Percentiles rank a stretch among this genome's conserved stretches.
These are phyloP conservation scores for Liquidambar formosana DNA, from an alignment of 164 flowering plant genomes.

Conservation along the genomic window DNA sequence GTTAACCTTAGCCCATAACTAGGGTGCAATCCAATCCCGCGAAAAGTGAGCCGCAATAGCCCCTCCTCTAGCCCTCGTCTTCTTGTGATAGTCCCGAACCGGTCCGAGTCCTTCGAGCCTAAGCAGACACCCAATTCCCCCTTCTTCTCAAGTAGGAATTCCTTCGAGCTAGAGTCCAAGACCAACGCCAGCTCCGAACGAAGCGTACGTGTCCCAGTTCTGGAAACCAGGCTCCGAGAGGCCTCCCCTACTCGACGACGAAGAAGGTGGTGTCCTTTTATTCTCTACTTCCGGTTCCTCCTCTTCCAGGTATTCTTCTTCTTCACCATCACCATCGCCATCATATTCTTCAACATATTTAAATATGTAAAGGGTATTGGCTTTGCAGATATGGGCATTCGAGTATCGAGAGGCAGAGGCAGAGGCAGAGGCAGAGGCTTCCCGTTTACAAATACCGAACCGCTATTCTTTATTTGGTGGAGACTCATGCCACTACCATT, in stretches of 20 bases:
- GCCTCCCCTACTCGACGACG: conserved; percentile 86
- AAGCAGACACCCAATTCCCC: no score
- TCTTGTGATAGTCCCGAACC: no score
- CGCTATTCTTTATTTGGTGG: conserved; percentile 81
- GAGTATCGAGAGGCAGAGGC: conserved; percentile 70
- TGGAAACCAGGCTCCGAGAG: conserved; percentile 93
- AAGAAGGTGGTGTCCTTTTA: conserved; percentile 88
- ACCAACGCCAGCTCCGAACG: background rate
- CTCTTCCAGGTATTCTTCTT: conserved; percentile 40
- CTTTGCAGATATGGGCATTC: conserved; percentile 51
- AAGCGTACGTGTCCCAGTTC: conserved; percentile 56
- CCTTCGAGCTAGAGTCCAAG: background rate
- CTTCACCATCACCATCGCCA: background rate
- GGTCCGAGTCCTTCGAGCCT: no score
- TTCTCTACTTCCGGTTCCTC: conserved; percentile 50
- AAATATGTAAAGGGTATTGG: background rate
- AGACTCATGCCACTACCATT: conserved; percentile 80
- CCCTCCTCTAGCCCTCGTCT: no score
- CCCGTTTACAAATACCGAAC: conserved; percentile 81
- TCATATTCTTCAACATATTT: background rate
- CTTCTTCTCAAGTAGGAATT: no score
- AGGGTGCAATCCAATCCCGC: no score
- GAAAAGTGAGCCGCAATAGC: no score
- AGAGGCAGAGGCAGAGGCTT: conserved; percentile 90
- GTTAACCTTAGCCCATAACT: no score